Evolutionary conservation across 176 grass and related monocot genomes (phyloP).

Genomic region (Cymbopogon citratus): DNA sequence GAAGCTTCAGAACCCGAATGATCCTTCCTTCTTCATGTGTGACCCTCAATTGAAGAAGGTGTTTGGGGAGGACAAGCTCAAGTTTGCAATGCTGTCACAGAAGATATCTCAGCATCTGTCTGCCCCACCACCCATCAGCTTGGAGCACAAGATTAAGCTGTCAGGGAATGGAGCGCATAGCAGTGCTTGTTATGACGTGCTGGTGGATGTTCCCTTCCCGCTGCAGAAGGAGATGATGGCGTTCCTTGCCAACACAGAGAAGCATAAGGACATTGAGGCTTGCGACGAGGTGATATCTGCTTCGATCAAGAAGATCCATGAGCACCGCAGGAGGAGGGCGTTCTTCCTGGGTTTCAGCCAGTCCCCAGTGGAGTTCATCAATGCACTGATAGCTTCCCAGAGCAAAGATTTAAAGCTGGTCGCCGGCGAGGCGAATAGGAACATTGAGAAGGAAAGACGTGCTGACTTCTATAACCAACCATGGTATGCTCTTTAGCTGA

Average conservation of each 20-base stretch:
- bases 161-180: conserved; percentile 55
- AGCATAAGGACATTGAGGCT: conserved; percentile 90
- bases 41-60: conserved; percentile 74
- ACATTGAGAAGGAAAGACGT: conserved; percentile 75
- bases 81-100: conserved; percentile 81
- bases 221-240: conserved; percentile 83
- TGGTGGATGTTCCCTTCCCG: conserved; percentile 90
- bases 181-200: conserved; percentile 85
- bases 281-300: conserved; percentile 91
- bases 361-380: conserved; percentile 92
- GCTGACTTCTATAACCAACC: conserved; percentile 92
- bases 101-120: conserved; percentile 90
- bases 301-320: conserved; percentile 98
- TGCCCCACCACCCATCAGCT: conserved; percentile 62
- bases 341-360: conserved; percentile 99
- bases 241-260: conserved; percentile 87
- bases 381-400: conserved; percentile 82
- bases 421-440: conserved; percentile 71
- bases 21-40: conserved; percentile 78
- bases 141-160: conserved; percentile 86
- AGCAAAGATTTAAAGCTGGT: conserved; percentile 98
- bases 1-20: conserved; percentile 81
- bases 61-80: conserved; percentile 93
- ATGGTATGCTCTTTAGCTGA: conserved; percentile 46
- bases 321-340: conserved; percentile 85